Evolutionary conservation across 768 basidiomycete genomes (phyloP).

Genomic region (Pisolithus sp.): DNA sequence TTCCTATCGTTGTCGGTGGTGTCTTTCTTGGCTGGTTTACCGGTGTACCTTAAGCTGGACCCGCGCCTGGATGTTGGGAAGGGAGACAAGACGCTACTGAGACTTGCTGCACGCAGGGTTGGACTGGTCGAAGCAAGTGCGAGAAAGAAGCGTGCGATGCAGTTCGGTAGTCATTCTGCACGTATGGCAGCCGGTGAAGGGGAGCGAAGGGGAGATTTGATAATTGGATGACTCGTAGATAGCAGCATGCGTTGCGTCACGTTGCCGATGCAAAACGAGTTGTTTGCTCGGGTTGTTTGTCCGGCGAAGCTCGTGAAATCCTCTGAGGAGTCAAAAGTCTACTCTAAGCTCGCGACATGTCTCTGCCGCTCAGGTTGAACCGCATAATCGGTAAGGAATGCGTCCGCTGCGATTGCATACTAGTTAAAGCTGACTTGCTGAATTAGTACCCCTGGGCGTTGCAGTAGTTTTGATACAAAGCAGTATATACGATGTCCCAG

Average conservation of each 20-base stretch:
- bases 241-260: not conserved
- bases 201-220: slow-evolving; percentile 44
- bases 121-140: slow-evolving; percentile 69
- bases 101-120: slow-evolving; percentile 63
- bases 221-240: slow-evolving; percentile 7
- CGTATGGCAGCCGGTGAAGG: slow-evolving; percentile 64
- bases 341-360: slow-evolving; percentile 31
- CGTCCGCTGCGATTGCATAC: not conserved
- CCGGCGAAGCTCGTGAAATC: not conserved
- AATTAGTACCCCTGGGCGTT: slow-evolving; percentile 32
- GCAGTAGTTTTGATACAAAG: slow-evolving; percentile 40
- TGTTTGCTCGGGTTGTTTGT: slow-evolving; percentile 14
- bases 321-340: not conserved
- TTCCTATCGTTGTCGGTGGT: slow-evolving; percentile 81
- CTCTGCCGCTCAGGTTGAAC: slow-evolving; percentile 42
- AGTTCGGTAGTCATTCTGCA: slow-evolving; percentile 88
- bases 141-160: slow-evolving; percentile 92
- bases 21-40: slow-evolving; percentile 67
- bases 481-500: slow-evolving; percentile 70
- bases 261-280: not conserved
- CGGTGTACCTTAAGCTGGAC: slow-evolving; percentile 80
- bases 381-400: slow-evolving; percentile 42
- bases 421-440: slow-evolving; percentile 6
- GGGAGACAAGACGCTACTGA: slow-evolving; percentile 85
- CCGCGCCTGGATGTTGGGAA: slow-evolving; percentile 64